Percentiles rank a stretch among this genome's conserved stretches.
These are phyloP conservation scores for Ceratocystiopsis sp. DNA, from an alignment of 2,329 filamentous ascomycete genomes.

Conservation along the genomic window DNA sequence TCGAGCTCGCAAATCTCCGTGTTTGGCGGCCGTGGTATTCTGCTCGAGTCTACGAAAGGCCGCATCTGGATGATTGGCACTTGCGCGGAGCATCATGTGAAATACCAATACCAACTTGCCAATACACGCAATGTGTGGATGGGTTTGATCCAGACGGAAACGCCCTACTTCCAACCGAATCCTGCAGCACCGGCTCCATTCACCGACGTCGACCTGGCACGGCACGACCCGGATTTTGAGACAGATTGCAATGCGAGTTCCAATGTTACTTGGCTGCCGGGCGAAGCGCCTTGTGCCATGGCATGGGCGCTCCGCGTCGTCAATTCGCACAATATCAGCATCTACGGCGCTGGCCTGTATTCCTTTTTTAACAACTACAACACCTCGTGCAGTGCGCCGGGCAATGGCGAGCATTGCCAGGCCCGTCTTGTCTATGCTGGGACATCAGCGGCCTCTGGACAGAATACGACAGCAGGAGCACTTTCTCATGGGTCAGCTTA, in stretches of 20 bases:
- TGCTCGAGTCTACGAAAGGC: conserved; percentile 21
- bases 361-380: conserved; percentile 42
- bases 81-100: conserved; percentile 39
- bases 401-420: conserved; percentile 23
- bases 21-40: conserved; percentile 17
- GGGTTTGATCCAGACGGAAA: conserved; percentile 48
- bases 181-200: conserved; percentile 38
- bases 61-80: conserved; percentile 41
- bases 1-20: conserved; percentile 15
- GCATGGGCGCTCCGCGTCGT: conserved; percentile 47
- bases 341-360: conserved; percentile 46
- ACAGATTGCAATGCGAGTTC: conserved; percentile 18
- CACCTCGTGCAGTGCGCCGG: conserved; percentile 20
- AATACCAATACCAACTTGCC: conserved; percentile 47
- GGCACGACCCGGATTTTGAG: conserved; percentile 32
- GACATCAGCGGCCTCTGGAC: not conserved
- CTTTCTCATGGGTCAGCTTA: not conserved
- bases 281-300: conserved; percentile 28
- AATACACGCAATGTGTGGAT: conserved; percentile 40
- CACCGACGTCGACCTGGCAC: conserved; percentile 16
- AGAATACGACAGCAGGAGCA: too few species aligned
- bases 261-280: conserved; percentile 1
- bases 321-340: conserved; percentile 29
- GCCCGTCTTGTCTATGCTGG: conserved; percentile 22
- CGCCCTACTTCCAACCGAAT: conserved; percentile 48